These are phyloP conservation scores for Blastobotrys americana DNA, from an alignment of 805 yeast genomes.

Conservation along the genomic window DNA sequence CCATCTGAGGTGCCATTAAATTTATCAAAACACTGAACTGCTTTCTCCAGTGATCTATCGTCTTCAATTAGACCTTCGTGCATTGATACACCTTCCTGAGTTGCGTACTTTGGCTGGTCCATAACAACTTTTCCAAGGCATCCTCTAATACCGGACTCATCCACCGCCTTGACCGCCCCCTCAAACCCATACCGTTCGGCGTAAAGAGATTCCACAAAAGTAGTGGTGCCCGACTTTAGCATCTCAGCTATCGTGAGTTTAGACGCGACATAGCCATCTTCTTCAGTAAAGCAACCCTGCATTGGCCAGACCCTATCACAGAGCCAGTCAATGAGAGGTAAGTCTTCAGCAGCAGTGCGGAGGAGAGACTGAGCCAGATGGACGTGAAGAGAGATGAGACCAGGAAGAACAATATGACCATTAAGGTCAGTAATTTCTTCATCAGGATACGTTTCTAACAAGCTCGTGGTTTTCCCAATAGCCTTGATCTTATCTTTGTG, in stretches of 20 bases:
- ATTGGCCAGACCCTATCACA: slow-evolving; percentile 18
- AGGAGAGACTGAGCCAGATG: slow-evolving; percentile 16
- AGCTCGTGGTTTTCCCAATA: slow-evolving; percentile 10
- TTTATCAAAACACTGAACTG: slow-evolving; percentile 10
- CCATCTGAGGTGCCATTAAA: slow-evolving; percentile 15
- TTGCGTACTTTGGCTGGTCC: slow-evolving; percentile 14
- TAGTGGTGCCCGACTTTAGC: slow-evolving; percentile 18
- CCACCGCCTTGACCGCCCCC: slow-evolving; percentile 11
- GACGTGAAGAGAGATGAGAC: slow-evolving; percentile 15
- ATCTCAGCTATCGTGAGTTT: slow-evolving; percentile 16
- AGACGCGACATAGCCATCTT: slow-evolving; percentile 15
- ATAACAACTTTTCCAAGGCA: slow-evolving; percentile 14
- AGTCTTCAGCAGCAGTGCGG: slow-evolving; percentile 15
- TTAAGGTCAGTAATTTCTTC: slow-evolving; percentile 6
- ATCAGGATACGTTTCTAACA: slow-evolving; percentile 7
- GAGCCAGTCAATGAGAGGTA: slow-evolving; percentile 13
- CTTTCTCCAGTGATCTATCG: slow-evolving; percentile 9
- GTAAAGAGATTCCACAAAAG: slow-evolving; percentile 15
- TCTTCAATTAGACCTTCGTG: slow-evolving; percentile 13
- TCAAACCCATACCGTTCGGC: slow-evolving; percentile 14
- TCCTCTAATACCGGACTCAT: slow-evolving; percentile 11
- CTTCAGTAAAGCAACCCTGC: slow-evolving; percentile 15
- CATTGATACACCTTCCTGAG: slow-evolving; percentile 13
- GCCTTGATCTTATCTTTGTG: slow-evolving; percentile 6
- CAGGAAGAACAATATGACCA: slow-evolving; percentile 15